A percentile compares a stretch with the other conserved stretches of the same genome.
These are phyloP conservation scores for Babesia sp. DNA, from an alignment of 169 alveolate genomes.

Conservation along the genomic window DNA sequence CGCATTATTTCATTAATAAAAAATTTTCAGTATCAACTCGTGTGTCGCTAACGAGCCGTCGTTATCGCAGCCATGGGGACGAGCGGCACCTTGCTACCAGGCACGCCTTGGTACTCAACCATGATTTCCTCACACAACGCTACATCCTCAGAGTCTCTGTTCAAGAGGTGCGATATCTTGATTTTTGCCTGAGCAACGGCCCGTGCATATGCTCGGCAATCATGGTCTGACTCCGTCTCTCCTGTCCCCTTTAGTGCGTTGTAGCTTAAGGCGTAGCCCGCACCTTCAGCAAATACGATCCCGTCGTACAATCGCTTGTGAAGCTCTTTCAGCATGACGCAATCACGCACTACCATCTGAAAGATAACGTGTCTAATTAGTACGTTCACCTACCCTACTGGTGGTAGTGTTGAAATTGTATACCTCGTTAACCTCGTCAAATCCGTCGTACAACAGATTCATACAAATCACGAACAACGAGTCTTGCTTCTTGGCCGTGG, in stretches of 20 bases:
- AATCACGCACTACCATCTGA: constrained; percentile 26
- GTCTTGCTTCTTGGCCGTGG: neutral
- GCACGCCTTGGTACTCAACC: neutral
- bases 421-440: constrained; percentile 22
- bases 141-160: neutral
- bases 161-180: constrained; percentile 8
- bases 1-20: constrained; percentile 15
- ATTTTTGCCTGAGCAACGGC: constrained; percentile 4
- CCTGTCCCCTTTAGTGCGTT: constrained; percentile 17
- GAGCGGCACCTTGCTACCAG: neutral
- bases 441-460: constrained; percentile 43
- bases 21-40: neutral
- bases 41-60: neutral
- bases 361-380: neutral
- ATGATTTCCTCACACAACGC: constrained; percentile 21
- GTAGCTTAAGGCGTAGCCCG: constrained; percentile 2
- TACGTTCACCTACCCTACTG: constrained; percentile 8
- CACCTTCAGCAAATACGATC: constrained; percentile 8
- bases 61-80: constrained; percentile 10
- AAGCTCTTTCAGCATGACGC: constrained; percentile 26
- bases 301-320: constrained; percentile 22
- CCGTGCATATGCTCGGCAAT: constrained; percentile 15
- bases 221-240: constrained; percentile 17
- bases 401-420: constrained; percentile 41
- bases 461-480: neutral